Base-by-base conservation (phyloP, 306 rosid species). In the Malus fusca region DNA sequence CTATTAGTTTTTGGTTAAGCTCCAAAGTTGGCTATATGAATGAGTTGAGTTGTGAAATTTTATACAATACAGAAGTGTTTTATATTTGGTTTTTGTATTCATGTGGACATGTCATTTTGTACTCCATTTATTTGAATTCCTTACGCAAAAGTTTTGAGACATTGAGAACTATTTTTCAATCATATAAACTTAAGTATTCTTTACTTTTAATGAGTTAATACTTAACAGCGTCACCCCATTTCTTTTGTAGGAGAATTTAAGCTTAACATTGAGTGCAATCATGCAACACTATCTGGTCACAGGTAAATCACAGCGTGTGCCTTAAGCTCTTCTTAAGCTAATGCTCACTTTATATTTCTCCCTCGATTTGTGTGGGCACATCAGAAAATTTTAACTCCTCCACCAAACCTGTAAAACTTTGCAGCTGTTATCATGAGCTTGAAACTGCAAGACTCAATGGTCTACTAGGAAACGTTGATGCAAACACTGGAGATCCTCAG, bases 401-500 rank as follows among this genome's bases (percentile, higher is more conserved):
- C 73, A 42, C 37, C 69, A 59, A 30, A 44, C 37, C 26, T 79
- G 23, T 69, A 46, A 52, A 43, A 21, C 66, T 22, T 25, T 64
- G 65, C 77, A 95, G 99, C 75, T 95, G 99, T 76, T 96, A 95
- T 79, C 99, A 95, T 64, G 98, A 95, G 73, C 92, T 95, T 66
- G 99, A 92, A 89, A 95, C 98, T 42, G 97, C 98, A 82, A 92
- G 99, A 82, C 86, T 92, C 76, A 88, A 95, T 62, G 97, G 96
- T 48, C 46, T 95, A 81, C 79, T 95, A 60, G 98, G 99, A 81
- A 95, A 92, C 74, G 77, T 95, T 48, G 99, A 95, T 79, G 97
- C 99, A 31, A 95, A 95, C 84, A 92, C 90, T 11, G 97, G 99
- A 4, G 99, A 95, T 80, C 99, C 99, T 87, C 99, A 92, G 79